Evolutionary conservation across 208 protist genomes (phyloP).

Genomic region (Crithidia sp.): DNA sequence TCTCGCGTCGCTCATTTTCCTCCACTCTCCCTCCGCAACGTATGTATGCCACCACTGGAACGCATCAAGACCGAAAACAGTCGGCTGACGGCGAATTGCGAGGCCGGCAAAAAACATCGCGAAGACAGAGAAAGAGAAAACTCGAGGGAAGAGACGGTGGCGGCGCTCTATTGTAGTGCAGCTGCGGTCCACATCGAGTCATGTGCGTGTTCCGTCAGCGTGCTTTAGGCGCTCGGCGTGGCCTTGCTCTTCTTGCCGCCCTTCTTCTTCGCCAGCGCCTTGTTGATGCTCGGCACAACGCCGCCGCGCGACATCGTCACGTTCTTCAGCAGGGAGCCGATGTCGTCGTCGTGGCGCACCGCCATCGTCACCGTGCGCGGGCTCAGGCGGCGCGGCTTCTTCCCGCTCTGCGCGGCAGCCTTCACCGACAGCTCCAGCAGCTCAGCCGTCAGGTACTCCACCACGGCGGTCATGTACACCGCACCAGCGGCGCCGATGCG

Average conservation of each 20-base stretch:
- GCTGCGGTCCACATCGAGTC: no score
- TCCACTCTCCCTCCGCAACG: no score
- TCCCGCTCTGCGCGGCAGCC: slow-evolving; percentile 55
- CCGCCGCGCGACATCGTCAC: slow-evolving; percentile 84
- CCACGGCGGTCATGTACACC: slow-evolving; percentile 98
- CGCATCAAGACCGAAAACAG: no score
- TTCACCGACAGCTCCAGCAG: slow-evolving; percentile 71
- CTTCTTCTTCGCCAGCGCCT: slow-evolving; percentile 82
- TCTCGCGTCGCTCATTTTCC: no score
- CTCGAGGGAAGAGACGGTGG: background rate
- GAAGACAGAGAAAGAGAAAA: slow-evolving; percentile 11
- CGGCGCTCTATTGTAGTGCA: no score
- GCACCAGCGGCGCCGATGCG: slow-evolving; percentile 97
- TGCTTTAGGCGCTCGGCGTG: slow-evolving; percentile 52
- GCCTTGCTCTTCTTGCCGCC: slow-evolving; percentile 66
- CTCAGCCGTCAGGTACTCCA: slow-evolving; percentile 97
- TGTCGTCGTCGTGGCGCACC: slow-evolving; percentile 78
- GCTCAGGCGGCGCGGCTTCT: slow-evolving; percentile 67
- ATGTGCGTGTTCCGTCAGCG: no score
- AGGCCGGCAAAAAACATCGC: background rate
- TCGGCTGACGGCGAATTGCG: no score
- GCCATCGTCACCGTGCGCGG: slow-evolving; percentile 72
- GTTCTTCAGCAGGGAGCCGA: slow-evolving; percentile 45
- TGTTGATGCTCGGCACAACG: slow-evolving; percentile 80
- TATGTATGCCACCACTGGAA: no score